Conservation (phyloP, 768 basidiomycete species). For the Tricholoma saponaceum region DNA sequence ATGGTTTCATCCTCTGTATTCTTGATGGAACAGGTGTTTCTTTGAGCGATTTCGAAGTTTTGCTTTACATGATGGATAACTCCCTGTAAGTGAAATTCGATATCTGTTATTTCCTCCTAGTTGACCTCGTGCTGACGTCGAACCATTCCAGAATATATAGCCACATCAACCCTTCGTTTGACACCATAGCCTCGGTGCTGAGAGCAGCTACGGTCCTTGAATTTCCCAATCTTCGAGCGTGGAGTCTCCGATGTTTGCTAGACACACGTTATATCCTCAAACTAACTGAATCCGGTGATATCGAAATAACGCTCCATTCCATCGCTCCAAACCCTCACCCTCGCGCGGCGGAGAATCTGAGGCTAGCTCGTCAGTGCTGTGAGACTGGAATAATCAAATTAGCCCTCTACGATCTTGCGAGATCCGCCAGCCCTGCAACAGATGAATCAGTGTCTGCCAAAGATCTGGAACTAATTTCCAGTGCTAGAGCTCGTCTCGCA, state of each 20-base stretch:
- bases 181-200: slow-evolving; percentile 25
- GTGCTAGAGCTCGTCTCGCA: too few relatives aligned
- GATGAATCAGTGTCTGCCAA: too few relatives aligned
- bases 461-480: too few relatives aligned
- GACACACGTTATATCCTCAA: background rate
- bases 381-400: too few relatives aligned
- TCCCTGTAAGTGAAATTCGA: slow-evolving; percentile 23
- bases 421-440: too few relatives aligned
- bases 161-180: slow-evolving; percentile 21
- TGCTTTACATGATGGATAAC: slow-evolving; percentile 29
- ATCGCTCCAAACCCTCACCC: background rate
- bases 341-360: too few relatives aligned
- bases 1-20: background rate
- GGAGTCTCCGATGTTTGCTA: background rate
- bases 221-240: background rate
- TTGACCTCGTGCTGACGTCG: slow-evolving; percentile 1
- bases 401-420: too few relatives aligned
- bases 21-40: slow-evolving; percentile 18
- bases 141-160: slow-evolving; percentile 9
- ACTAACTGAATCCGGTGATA: background rate
- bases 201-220: slow-evolving; percentile 28
- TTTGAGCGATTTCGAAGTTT: slow-evolving; percentile 27
- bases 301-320: background rate
- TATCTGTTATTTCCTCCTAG: background rate
- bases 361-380: too few relatives aligned